Conservation (phyloP, 306 rosid genomes). For the Benincasa hispida region DNA sequence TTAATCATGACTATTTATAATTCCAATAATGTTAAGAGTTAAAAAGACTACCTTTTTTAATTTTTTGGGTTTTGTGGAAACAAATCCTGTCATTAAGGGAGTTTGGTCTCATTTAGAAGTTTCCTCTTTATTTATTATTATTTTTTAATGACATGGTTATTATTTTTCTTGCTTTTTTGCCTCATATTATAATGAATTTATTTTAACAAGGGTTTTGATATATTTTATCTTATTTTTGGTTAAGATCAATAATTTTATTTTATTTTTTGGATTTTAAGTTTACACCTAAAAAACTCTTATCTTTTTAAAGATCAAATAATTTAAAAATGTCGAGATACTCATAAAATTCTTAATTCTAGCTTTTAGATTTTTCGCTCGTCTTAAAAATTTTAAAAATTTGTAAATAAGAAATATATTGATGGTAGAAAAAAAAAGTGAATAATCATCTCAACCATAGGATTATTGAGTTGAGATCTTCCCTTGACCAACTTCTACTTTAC, state of each 20-base stretch:
- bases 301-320: too few relatives aligned
- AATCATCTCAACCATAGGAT: background rate
- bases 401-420: background rate
- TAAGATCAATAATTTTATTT: too few relatives aligned
- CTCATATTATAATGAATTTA: background rate
- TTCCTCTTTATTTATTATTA: background rate
- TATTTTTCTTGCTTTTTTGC: background rate
- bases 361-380: too few relatives aligned
- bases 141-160: background rate
- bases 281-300: too few relatives aligned
- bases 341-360: too few relatives aligned
- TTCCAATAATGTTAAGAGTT: background rate
- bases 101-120: background rate
- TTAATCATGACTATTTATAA: background rate
- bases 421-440: background rate
- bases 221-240: background rate
- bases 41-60: too few relatives aligned
- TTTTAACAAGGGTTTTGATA: background rate
- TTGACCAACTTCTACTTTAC: constrained; percentile 5
- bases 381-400: too few relatives aligned
- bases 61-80: too few relatives aligned
- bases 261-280: too few relatives aligned
- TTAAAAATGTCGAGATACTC: too few relatives aligned
- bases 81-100: background rate
- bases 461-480: constrained; percentile 2